phyloP scores from a whole-genome alignment of 23 red algal species.

The Chondrus crispus region DNA sequence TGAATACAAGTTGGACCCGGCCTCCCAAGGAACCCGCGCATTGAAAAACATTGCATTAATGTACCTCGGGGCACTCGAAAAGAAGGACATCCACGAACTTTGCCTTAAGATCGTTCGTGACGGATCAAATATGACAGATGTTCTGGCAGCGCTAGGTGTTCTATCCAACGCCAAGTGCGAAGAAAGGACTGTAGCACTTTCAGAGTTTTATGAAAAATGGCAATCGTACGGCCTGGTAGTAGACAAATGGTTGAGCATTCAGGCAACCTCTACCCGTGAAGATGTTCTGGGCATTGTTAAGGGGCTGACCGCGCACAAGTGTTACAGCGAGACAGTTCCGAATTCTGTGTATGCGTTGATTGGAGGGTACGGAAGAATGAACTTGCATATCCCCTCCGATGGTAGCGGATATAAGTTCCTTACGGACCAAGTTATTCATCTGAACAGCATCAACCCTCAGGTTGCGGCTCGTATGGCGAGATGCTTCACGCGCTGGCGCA shows the following conservation, averaged over 20 bases:
- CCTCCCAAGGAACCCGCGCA: conserved; percentile 70
- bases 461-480: conserved; percentile 95
- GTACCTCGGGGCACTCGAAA: conserved; percentile 55
- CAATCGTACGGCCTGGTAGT: conserved; percentile 71
- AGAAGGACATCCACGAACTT: conserved; percentile 16
- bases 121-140: conserved; percentile 89
- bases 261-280: conserved; percentile 66
- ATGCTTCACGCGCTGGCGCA: conserved; percentile 72
- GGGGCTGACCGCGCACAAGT: conserved; percentile 63
- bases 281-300: conserved; percentile 75
- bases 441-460: conserved; percentile 90
- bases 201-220: conserved; percentile 94
- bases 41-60: conserved; percentile 65
- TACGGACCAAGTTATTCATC: conserved; percentile 72
- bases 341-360: conserved; percentile 95
- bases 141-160: conserved; percentile 61
- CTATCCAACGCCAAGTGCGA: conserved; percentile 41
- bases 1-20: conserved; percentile 72
- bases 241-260: conserved; percentile 91
- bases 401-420: conserved; percentile 80
- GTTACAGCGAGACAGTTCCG: conserved; percentile 78
- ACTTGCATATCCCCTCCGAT: conserved; percentile 74
- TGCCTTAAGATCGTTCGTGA: conserved; percentile 66
- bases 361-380: conserved; percentile 72
- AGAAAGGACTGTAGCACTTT: conserved; percentile 69